A percentile compares a stretch with the other conserved stretches of the same genome.
These are phyloP conservation scores for Chrysoporthe puriensis DNA, from an alignment of 2,329 filamentous ascomycete genomes.

Conservation along the genomic window DNA sequence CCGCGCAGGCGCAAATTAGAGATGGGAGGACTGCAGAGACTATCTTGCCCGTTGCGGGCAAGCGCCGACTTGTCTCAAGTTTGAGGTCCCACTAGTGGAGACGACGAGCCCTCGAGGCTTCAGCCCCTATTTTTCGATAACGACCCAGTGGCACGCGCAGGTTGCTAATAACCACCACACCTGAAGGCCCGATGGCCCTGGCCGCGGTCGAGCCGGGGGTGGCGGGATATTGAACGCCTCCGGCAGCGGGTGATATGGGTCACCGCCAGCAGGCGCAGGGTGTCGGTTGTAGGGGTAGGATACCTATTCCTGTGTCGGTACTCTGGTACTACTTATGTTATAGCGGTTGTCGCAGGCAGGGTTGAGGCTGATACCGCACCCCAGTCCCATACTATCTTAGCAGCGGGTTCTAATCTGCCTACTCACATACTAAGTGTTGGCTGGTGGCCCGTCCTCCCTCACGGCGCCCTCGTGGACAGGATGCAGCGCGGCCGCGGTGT, in stretches of 20 bases:
- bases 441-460: neutral
- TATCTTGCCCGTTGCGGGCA: neutral
- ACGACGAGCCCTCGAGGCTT: neutral
- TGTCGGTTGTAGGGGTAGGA: too few species aligned
- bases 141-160: too few species aligned
- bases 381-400: neutral
- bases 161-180: too few species aligned
- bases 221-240: too few species aligned
- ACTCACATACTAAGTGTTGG: neutral
- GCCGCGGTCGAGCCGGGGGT: too few species aligned
- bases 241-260: too few species aligned
- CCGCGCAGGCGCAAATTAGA: neutral
- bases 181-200: too few species aligned
- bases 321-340: too few species aligned
- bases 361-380: neutral
- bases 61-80: constrained; percentile 1
- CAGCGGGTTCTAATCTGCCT: neutral
- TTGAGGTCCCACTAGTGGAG: neutral
- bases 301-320: too few species aligned
- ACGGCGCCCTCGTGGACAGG: neutral
- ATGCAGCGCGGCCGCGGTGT: neutral
- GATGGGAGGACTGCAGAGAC: neutral
- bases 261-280: too few species aligned
- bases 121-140: neutral
- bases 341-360: too few species aligned